Base-by-base conservation (phyloP, 345 rosid species). In the Aquilaria malaccensis region DNA sequence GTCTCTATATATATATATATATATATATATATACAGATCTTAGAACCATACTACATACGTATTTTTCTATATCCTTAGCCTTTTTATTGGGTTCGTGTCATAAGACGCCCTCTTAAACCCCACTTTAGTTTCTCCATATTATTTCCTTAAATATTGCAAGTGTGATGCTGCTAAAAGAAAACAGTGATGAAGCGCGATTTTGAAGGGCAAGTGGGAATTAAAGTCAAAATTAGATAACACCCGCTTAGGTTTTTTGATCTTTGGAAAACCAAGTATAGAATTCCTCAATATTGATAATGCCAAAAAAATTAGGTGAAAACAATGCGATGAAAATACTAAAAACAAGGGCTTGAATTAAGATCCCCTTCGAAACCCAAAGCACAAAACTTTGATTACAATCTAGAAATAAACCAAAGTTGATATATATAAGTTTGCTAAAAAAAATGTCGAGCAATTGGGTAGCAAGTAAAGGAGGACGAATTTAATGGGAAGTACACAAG, bases 261-360 rank as follows among this genome's bases (percentile, higher is more conserved):
- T 72, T 67, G 80, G 56, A 72, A 82, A 76, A 61, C 77, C 81
- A 77, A 57, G 67, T 58, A 67, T 78, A 69, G 83, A 71, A 72
- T 81, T 76, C 76, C 71, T 62, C 77, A 76, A 79, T 61, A 66
- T 71, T 50, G 64, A 62, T 53, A 54, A 74, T 64, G 54, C 63
- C 13, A 30, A 65, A 56, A 65, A 56, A 56, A 45, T 51, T 31
- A 52, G 54, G 33, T 11, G 58, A 67, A 55, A 45, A 48, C 54
- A 53, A 70, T 45, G 56, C 51, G 70, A 63, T 67, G 58, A 62
- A 60, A 53, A 45, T 30, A 33, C 56, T 52, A 56, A 65, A 74
- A 72, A 56, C 61, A 67, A 67, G 47, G 68, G 76, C 70, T 63
- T 66, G 61, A 61, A 49, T 43, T 7, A 22, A 22, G 22, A 22